A percentile compares a stretch with the other conserved stretches of the same genome.
phyloP scores from a whole-genome alignment of 2,329 filamentous ascomycete species.

The Calonectria multiphialidica region DNA sequence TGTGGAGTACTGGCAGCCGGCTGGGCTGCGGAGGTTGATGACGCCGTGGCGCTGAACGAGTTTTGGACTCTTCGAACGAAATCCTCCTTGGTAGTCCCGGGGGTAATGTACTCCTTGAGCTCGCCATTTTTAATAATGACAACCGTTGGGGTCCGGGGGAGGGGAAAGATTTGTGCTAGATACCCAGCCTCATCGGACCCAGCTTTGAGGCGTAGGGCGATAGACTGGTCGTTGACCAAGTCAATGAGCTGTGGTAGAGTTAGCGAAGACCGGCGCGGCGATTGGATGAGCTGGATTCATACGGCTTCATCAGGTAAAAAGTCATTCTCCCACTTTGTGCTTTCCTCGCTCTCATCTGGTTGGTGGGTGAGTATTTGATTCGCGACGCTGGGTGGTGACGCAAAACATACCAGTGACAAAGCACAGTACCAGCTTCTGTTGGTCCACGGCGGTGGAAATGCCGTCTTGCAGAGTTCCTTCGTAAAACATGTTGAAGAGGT shows the following conservation, averaged over 20 bases:
- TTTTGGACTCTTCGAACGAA: conserved; percentile 64
- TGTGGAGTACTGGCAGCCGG: conserved; percentile 29
- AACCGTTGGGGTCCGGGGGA: conserved; percentile 82
- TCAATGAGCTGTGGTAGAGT: conserved; percentile 60
- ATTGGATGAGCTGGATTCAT: conserved; percentile 39
- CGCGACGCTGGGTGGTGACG: conserved; percentile 10
- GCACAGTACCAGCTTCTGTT: conserved; percentile 84
- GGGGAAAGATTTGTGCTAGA: conserved; percentile 83
- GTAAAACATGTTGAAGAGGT: conserved; percentile 77
- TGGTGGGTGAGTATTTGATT: conserved; percentile 29
- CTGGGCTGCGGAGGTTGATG: conserved; percentile 27
- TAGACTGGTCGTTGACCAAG: conserved; percentile 70
- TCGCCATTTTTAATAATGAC: conserved; percentile 85
- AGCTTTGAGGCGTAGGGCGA: conserved; percentile 77
- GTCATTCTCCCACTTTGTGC: conserved; percentile 78
- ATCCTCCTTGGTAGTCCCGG: conserved; percentile 73
- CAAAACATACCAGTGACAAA: conserved; percentile 78
- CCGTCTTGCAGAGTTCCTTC: conserved; percentile 83
- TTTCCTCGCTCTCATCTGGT: conserved; percentile 69
- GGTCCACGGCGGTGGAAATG: conserved; percentile 79
- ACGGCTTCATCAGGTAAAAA: conserved; percentile 72
- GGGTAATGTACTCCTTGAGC: conserved; percentile 80
- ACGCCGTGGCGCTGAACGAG: conserved; percentile 46
- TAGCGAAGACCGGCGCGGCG: conserved; percentile 17
- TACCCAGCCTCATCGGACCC: conserved; percentile 86